These are phyloP conservation scores for Gigaspora rosea DNA, from an alignment of 192 early-diverging fungal genomes.

Conservation along the genomic window DNA sequence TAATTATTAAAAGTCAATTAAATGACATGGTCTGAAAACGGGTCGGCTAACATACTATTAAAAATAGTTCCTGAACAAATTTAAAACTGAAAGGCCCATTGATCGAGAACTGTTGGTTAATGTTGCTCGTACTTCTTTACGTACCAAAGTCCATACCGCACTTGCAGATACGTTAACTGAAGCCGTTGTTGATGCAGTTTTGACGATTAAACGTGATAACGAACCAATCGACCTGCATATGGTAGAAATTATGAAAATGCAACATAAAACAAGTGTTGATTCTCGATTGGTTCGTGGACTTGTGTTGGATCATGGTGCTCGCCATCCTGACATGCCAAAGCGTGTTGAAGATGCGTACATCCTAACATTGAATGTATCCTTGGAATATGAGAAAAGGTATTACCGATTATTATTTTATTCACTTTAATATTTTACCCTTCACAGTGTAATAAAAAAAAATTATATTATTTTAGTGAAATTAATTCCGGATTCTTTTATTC, in stretches of 20 bases:
- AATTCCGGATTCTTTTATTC: constrained; percentile 99
- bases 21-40: too few relatives aligned
- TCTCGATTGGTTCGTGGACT: constrained; percentile 90
- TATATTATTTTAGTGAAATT: constrained; percentile 64
- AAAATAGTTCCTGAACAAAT: constrained; percentile 82
- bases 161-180: constrained; percentile 94
- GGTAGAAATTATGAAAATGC: constrained; percentile 99
- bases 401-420: not conserved
- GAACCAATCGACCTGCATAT: constrained; percentile 97
- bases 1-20: constrained; percentile 2
- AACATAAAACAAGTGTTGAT: constrained; percentile 98
- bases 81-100: constrained; percentile 73
- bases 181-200: constrained; percentile 95
- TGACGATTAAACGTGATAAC: constrained; percentile 78
- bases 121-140: constrained; percentile 92
- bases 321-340: constrained; percentile 99
- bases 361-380: constrained; percentile 93
- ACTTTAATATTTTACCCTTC: constrained; percentile 31
- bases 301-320: constrained; percentile 97
- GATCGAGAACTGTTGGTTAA: constrained; percentile 90
- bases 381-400: constrained; percentile 98
- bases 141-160: constrained; percentile 89
- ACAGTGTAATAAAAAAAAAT: constrained; percentile 2
- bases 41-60: too few relatives aligned
- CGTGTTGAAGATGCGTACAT: constrained; percentile 84